Percentiles rank a stretch among this genome's conserved stretches.
These are phyloP conservation scores for Tephrocybe sp. DNA, from an alignment of 768 basidiomycete genomes.

Conservation along the genomic window DNA sequence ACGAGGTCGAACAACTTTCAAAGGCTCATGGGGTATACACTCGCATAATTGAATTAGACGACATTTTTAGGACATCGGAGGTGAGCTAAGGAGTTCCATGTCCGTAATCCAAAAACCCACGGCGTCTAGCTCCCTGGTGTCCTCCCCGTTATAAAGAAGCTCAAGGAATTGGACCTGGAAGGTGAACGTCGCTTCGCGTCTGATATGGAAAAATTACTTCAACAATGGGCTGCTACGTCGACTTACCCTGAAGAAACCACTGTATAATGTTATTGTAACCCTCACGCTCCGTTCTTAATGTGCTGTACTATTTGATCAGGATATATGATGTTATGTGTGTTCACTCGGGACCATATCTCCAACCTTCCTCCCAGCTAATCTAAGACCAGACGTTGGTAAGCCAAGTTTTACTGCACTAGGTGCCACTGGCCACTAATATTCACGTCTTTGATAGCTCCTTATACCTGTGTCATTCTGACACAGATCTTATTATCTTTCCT, in stretches of 20 bases:
- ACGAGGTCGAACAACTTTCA: constrained; percentile 17
- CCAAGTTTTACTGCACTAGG: no score
- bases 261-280: not conserved
- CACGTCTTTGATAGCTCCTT: no score
- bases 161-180: constrained; percentile 17
- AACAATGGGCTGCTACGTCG: constrained; percentile 17
- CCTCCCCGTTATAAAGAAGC: constrained; percentile 15
- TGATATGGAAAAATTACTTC: constrained; percentile 15
- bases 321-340: no score
- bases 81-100: not conserved
- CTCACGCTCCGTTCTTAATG: not conserved
- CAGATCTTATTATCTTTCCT: no score
- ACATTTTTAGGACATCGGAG: constrained; percentile 8
- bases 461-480: no score
- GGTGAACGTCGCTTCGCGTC: constrained; percentile 19
- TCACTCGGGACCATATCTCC: no score
- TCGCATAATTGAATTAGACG: constrained; percentile 6
- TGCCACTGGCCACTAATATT: no score
- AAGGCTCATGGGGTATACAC: constrained; percentile 17
- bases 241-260: constrained; percentile 12
- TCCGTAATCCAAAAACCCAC: not conserved
- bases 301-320: not conserved
- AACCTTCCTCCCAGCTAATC: no score
- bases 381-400: no score
- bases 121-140: constrained; percentile 25